Conservation (phyloP, 176 grass and related monocot species). For the barley (Hordeum vulgare) region DNA sequence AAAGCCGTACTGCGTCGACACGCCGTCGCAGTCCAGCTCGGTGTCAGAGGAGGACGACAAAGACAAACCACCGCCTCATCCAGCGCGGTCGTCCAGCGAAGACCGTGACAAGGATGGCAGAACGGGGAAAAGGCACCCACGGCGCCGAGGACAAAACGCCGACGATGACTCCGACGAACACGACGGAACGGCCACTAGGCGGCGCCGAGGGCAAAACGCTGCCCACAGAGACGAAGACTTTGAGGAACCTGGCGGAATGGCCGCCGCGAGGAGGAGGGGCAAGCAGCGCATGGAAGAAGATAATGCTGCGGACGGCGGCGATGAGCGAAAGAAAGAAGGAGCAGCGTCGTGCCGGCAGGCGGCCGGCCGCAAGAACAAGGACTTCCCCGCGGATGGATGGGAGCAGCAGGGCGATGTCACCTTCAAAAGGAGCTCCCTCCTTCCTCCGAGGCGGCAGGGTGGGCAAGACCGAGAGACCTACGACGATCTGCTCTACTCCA, state of each 20-base stretch:
- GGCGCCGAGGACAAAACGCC: neutral
- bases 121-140: neutral
- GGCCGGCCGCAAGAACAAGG: neutral
- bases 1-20: conserved; percentile 17
- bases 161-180: neutral
- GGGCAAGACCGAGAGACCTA: neutral
- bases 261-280: neutral
- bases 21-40: neutral
- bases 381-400: neutral
- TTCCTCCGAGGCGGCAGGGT: neutral
- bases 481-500: conserved; percentile 19
- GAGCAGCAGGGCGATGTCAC: conserved; percentile 4
- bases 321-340: neutral
- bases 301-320: neutral
- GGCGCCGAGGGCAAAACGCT: too few species aligned
- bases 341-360: neutral
- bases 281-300: neutral
- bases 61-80: neutral
- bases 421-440: conserved; percentile 3
- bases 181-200: too few species aligned
- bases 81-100: neutral
- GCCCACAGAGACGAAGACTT: too few species aligned
- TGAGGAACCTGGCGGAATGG: neutral
- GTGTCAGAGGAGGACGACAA: conserved; percentile 14
- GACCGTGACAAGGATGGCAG: neutral